These are phyloP conservation scores for Colletotrichum simmondsii DNA, from an alignment of 2,329 filamentous ascomycete genomes.

Conservation along the genomic window DNA sequence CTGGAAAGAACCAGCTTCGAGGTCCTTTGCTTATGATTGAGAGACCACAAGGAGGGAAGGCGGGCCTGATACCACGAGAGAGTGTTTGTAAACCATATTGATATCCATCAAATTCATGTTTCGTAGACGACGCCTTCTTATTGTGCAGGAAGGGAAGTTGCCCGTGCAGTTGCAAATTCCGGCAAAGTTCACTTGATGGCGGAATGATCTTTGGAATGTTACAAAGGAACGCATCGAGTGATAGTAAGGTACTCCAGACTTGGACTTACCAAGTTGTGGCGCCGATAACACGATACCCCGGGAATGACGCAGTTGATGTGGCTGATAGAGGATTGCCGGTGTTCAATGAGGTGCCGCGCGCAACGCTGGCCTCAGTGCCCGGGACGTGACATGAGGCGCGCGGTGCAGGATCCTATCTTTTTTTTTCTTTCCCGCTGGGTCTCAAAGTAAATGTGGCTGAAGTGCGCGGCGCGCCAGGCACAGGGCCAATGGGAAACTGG, in stretches of 20 bases:
- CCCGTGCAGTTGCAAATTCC: neutral
- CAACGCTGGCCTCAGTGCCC: neutral
- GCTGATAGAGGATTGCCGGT: neutral
- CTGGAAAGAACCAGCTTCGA: neutral
- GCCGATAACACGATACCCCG: neutral
- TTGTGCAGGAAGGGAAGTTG: neutral
- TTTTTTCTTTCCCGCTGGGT: neutral
- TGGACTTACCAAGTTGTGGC: neutral
- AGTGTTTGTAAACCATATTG: constrained; percentile 20
- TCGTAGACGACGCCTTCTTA: neutral
- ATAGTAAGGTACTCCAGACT: too few species aligned
- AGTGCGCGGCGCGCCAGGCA: neutral
- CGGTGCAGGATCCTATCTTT: neutral
- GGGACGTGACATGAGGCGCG: neutral
- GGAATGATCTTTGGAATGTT: neutral
- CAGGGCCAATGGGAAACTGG: neutral
- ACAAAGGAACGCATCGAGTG: neutral
- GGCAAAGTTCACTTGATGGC: neutral
- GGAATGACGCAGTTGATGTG: constrained; percentile 7
- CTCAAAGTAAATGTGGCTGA: neutral
- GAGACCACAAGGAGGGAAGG: neutral
- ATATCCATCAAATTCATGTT: constrained; percentile 21
- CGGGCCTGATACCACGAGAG: constrained; percentile 27
- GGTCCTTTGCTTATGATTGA: neutral
- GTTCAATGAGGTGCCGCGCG: neutral